Evolutionary conservation across 768 basidiomycete species (phyloP), one percentile per base, ranked within the genome.

Genomic region (Tephrocybe sp.): DNA sequence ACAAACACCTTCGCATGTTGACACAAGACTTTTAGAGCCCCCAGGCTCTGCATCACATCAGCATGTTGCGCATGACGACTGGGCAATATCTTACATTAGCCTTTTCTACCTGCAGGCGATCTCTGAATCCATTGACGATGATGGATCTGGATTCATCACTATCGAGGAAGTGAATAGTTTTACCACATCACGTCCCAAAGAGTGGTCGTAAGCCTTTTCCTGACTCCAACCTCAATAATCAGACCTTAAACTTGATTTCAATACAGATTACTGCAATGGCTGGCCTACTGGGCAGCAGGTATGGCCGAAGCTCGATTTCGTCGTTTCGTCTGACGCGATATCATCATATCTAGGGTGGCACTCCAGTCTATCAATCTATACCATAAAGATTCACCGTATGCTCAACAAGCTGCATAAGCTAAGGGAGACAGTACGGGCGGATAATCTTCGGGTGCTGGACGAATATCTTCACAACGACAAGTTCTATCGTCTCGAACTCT

Each of bases 111-210:
- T 50, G 4, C 40, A 34, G n/a, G 21, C 48, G 7, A 33, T 50
- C 18, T 9, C 40, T 15, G 48, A 50, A n/a, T 39, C 48, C 26
- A 34, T 50, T 20, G 48, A 50, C 24, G 48, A 50, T 26, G 48
- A 49, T 33, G 48, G 48, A 10, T 41, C 48, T 4, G 40, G 48
- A 6, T 41, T 49, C 14, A 34, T 49, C 2, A 49, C 2, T 15
- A 34, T 42, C n/a, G 12, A 18, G 1, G 48, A 49, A 34, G 32
- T 42, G 1, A 49, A 49, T 18, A 25, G 1, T 20, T 49, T 49
- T 42, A 34, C 40, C 12, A 18, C 26, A 0, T 23, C 10, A 12
- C 39, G 39, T 11, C 48, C 48, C 9, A 14, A 23, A 2, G 23
- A 15, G n/a, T 48, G 46, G 34, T 26, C 24, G 46, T 48, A 17